These are phyloP conservation scores for Moesziomyces parantarcticus DNA, from an alignment of 1,284 basidiomycete genomes.

Conservation along the genomic window DNA sequence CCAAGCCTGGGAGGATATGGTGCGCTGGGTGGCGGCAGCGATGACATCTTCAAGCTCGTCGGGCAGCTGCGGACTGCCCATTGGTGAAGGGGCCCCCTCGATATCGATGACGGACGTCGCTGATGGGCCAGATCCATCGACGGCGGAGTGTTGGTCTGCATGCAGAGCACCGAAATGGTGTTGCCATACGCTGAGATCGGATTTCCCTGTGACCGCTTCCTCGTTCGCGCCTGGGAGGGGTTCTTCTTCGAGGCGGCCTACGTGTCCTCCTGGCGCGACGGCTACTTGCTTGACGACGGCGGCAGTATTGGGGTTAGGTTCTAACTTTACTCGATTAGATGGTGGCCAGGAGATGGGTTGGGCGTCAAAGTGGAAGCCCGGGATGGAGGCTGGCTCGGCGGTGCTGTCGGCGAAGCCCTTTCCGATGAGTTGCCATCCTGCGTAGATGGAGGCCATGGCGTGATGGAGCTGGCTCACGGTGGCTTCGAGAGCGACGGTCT, in stretches of 20 bases:
- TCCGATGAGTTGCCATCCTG: constrained; percentile 60
- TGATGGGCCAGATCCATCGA: not conserved
- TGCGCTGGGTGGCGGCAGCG: constrained; percentile 14
- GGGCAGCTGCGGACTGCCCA: constrained; percentile 41
- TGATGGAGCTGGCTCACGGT: constrained; percentile 52
- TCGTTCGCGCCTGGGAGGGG: not conserved
- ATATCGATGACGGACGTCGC: constrained; percentile 14
- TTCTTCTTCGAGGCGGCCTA: constrained; percentile 34
- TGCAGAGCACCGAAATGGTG: constrained; percentile 8
- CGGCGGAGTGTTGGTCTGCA: not conserved
- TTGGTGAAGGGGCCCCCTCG: constrained; percentile 35
- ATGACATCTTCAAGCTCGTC: constrained; percentile 33
- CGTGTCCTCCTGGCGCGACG: constrained; percentile 36
- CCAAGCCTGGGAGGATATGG: constrained; percentile 6
- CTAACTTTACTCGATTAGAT: constrained; percentile 24
- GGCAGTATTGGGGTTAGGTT: constrained; percentile 34
- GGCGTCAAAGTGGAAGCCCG: not conserved
- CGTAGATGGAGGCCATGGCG: constrained; percentile 43
- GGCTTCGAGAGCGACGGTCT: constrained; percentile 26
- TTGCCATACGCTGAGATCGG: constrained; percentile 7
- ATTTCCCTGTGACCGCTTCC: not conserved
- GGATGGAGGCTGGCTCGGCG: not conserved
- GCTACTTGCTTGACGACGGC: constrained; percentile 39
- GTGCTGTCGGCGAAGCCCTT: constrained; percentile 36
- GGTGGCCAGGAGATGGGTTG: not conserved